A percentile compares a stretch with the other conserved stretches of the same genome.
Conservation (phyloP, 2,329 filamentous ascomycete species). For the Exophiala calicioides region DNA sequence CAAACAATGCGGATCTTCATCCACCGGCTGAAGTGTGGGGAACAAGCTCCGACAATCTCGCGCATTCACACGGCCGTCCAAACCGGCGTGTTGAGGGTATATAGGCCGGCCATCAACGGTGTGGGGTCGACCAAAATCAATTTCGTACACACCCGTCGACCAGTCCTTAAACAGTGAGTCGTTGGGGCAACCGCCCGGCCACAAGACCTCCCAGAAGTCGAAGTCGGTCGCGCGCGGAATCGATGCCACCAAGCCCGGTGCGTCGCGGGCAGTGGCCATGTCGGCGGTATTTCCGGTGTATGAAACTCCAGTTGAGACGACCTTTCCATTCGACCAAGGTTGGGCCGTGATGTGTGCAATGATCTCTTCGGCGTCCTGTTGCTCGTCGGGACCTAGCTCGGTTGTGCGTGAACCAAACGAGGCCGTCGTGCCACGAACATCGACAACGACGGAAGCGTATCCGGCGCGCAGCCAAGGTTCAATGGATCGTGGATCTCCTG, state of each 20-base stretch:
- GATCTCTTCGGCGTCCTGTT: constrained; percentile 2
- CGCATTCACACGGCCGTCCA: constrained; percentile 1
- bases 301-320: constrained; percentile 2
- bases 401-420: neutral
- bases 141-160: neutral
- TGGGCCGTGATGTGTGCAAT: constrained; percentile 1
- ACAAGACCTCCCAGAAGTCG: constrained; percentile 1
- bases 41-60: constrained; percentile 1
- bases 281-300: constrained; percentile 2
- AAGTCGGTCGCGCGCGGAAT: constrained; percentile 1
- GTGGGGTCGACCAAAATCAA: constrained; percentile 2
- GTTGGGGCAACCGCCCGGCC: neutral
- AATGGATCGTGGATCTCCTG: constrained; percentile 1
- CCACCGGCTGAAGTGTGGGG: neutral
- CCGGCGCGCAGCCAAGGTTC: constrained; percentile 2
- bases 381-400: constrained; percentile 2
- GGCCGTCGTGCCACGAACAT: constrained; percentile 1
- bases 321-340: constrained; percentile 1
- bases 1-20: neutral
- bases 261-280: constrained; percentile 1
- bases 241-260: constrained; percentile 1
- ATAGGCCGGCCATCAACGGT: neutral
- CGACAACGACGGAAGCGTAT: constrained; percentile 1
- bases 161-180: constrained; percentile 2
- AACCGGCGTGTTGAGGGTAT: neutral